A percentile compares a stretch with the other conserved stretches of the same genome.
Evolutionary conservation across 768 basidiomycete species (phyloP).

Genomic region (Termitomyces sp.): DNA sequence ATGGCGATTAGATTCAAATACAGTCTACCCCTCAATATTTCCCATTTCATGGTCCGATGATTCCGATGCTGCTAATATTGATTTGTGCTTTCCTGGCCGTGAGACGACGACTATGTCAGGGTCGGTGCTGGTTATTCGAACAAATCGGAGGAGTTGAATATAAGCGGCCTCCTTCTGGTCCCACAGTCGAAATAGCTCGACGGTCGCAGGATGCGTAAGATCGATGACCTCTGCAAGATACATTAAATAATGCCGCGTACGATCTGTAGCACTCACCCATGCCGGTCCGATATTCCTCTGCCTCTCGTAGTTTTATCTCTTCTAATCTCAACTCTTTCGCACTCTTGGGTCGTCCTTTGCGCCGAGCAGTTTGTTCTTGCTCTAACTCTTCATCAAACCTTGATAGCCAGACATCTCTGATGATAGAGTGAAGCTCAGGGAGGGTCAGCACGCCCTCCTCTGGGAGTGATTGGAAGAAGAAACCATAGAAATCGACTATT

Average conservation of each 20-base stretch:
- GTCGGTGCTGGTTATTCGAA: slow-evolving; percentile 63
- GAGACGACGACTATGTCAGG: slow-evolving; percentile 47
- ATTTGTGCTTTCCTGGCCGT: slow-evolving; percentile 52
- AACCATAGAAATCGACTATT: slow-evolving; percentile 65
- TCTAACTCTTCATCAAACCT: slow-evolving; percentile 64
- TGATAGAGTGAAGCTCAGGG: slow-evolving; percentile 58
- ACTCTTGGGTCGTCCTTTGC: slow-evolving; percentile 77
- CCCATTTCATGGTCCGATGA: slow-evolving; percentile 16
- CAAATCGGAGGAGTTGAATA: slow-evolving; percentile 66
- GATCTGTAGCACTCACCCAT: slow-evolving; percentile 48
- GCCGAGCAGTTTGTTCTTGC: slow-evolving; percentile 50
- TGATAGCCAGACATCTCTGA: slow-evolving; percentile 69
- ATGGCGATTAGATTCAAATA: slow-evolving; percentile 7
- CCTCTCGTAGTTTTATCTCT: slow-evolving; percentile 62
- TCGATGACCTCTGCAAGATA: slow-evolving; percentile 63
- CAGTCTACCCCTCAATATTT: slow-evolving; percentile 8
- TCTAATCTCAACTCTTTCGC: slow-evolving; percentile 61
- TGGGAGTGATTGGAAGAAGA: slow-evolving; percentile 72
- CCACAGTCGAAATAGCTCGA: slow-evolving; percentile 72
- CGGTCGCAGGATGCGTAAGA: slow-evolving; percentile 66
- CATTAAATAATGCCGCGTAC: background rate
- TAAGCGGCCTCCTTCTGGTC: slow-evolving; percentile 72
- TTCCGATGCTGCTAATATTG: slow-evolving; percentile 18
- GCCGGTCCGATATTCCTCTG: slow-evolving; percentile 74
- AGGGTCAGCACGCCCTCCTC: slow-evolving; percentile 53